phyloP scores from a whole-genome alignment of 2,329 filamentous ascomycete species.

The Diaporthe sp. region DNA sequence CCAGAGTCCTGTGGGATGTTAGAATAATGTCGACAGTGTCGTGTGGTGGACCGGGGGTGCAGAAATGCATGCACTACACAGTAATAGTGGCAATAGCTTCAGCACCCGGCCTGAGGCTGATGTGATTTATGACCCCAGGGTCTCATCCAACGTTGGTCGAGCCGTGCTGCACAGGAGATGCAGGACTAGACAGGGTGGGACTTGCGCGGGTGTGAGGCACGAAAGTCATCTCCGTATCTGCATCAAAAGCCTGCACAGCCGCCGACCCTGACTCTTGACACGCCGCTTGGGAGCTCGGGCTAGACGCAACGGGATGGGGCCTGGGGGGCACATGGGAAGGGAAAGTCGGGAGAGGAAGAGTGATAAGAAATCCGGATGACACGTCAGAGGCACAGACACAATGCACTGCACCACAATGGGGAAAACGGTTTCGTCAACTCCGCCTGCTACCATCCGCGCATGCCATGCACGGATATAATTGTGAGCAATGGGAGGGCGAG shows the following conservation, averaged over 20 bases:
- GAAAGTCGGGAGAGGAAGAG: conserved; percentile 5
- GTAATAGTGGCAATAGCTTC: not conserved
- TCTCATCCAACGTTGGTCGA: conserved; percentile 14
- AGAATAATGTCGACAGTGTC: not conserved
- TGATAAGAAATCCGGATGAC: conserved; percentile 35
- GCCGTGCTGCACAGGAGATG: conserved; percentile 6
- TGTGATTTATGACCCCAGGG: not conserved
- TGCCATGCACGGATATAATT: conserved; percentile 29
- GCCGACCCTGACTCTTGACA: conserved; percentile 24
- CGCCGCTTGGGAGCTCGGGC: conserved; percentile 14
- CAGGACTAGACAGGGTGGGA: conserved; percentile 13
- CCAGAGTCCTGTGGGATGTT: not conserved
- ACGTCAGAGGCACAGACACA: conserved; percentile 43
- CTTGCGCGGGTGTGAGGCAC: conserved; percentile 34
- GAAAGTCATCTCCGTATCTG: conserved; percentile 17
- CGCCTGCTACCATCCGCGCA: conserved; percentile 26
- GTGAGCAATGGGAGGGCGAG: conserved; percentile 14
- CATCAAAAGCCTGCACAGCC: conserved; percentile 25
- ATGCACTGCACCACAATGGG: conserved; percentile 26
- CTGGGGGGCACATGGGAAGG: conserved; percentile 9
- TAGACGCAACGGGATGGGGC: conserved; percentile 17
- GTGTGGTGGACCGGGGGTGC: not conserved
- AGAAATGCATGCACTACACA: conserved; percentile 6
- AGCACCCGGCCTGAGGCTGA: conserved; percentile 20
- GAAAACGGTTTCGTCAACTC: conserved; percentile 24